Evolutionary conservation across 1,284 basidiomycete species (phyloP), one percentile per base, ranked within the genome.

Genomic region (Apiotrichum gamsii): DNA sequence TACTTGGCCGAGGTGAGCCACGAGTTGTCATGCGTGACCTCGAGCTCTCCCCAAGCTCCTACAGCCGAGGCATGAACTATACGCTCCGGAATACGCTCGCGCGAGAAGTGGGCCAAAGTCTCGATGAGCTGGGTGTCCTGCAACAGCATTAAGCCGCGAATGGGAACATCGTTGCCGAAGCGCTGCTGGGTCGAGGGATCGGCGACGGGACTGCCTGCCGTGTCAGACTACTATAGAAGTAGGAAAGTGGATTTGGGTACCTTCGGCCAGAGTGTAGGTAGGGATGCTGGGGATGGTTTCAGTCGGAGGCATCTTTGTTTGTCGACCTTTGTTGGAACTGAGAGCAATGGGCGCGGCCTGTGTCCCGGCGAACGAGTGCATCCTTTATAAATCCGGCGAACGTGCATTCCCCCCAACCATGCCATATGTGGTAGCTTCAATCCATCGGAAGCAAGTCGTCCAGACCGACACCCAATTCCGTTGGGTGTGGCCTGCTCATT

Each of bases 11-110:
- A 54, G 14, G 66, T 66, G 28, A 70, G n/a, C 10, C 59, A 58
- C 16, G 56, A 62, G 34, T 78, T 70, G 44, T 79, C 70, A 52
- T 65, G 84, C 79, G 62, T 81, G 82, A 2, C 84, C 79, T 65
- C 78, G 77, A 90, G 90, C 62, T 82, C 78, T 2, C 87, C 87
- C 65, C 88, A 85, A 6, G 85, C 87, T 48, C 80, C 87, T 19
- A 82, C 72, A n/a, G 86, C 87, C 34, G 86, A 81, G 43, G 86
- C 85, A 61, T 88, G 85, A 11, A 80, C 78, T 3, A 66, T 70
- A 34, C 80, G 82, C 74, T 85, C 85, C n/a, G 85, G 87, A 47
- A 90, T 89, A 32, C 85, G 82, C 65, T 89, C 87, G 60, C 87
- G 86, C 65, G 87, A 85, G 60, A 88, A 88, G 24, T 82, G 78